Base-by-base conservation (phyloP, 2,329 filamentous ascomycete genomes). In the Nigrospora osmanthi region DNA sequence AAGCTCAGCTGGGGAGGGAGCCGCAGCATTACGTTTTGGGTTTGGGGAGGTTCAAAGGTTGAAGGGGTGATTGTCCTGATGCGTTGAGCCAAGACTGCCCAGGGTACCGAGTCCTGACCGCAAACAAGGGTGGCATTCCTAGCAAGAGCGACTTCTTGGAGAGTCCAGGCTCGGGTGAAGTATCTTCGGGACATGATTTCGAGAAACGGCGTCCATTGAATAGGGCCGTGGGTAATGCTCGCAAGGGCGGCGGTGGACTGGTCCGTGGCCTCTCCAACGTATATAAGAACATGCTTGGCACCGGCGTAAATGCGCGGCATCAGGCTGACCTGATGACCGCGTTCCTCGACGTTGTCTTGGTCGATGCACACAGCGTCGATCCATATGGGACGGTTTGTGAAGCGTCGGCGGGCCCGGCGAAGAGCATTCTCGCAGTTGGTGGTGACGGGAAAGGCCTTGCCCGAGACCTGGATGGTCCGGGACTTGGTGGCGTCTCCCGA, bases 361-460 rank as follows among this genome's bases (percentile, higher is more conserved):
- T 49, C 40, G 15, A 51, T 49, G 32, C 49, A 49, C 1, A 49
- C 31, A 6, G 49, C 49, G 30, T 51, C 49, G 3, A 52, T 44
- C 49, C 49, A 50, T 10, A 52, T 14, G 6, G 14, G 4, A 3
- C 40, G 37, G 2, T 12, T 11, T 3, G 19, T 9, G 35, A 35
- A 32, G 4, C 6, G 9, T 6, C 17, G 11, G 2, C 48, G 47
- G 6, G 42, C 13, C 3, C 46, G 38, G 2, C 36, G 40, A 3
- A 52, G 43, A 4, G 39, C 45, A 4, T 16, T 39, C n/a, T 49
- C 40, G 12, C 47, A 51, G 17, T 47, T 49, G 11, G n/a, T 35
- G 3, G 47, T 49, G 5, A 47, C 47, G 5, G 15, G 16, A 4
- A 43, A 44, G 11, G 47, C 30, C 28, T 37, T n/a, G 15, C 44